A percentile compares a stretch with the other conserved stretches of the same genome.
Conservation (phyloP, 306 rosid species). For the Abrus precatorius region DNA sequence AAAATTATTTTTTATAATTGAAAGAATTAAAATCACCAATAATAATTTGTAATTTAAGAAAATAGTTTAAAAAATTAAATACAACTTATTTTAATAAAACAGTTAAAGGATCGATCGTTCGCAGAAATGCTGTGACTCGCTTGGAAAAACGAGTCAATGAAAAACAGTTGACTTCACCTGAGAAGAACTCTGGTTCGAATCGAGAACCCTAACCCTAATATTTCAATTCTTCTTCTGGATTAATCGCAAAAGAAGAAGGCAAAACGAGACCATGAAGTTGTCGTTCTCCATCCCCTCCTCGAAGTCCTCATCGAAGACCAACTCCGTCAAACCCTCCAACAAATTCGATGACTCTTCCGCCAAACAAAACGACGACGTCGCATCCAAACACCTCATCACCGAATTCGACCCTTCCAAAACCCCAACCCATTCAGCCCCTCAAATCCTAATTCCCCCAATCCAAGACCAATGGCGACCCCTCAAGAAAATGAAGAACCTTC, state of each 20-base stretch:
- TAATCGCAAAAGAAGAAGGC: not conserved
- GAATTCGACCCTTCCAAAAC: constrained; percentile 58
- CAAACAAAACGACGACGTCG: not conserved
- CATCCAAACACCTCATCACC: constrained; percentile 46
- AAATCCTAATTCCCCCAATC: constrained; percentile 50
- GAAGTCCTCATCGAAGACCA: constrained; percentile 46
- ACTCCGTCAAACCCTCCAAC: constrained; percentile 25
- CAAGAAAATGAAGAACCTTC: constrained; percentile 56
- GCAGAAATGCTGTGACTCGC: too few species aligned
- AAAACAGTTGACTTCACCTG: too few species aligned
- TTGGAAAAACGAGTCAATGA: too few species aligned
- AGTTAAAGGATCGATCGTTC: too few species aligned
- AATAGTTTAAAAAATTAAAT: too few species aligned
- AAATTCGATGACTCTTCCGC: not conserved
- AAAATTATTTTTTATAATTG: too few species aligned
- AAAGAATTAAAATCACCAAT: too few species aligned
- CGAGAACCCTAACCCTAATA: not conserved
- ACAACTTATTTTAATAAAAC: too few species aligned
- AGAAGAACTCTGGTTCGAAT: too few species aligned
- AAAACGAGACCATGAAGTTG: constrained; percentile 45
- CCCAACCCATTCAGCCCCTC: not conserved
- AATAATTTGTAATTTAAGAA: too few species aligned
- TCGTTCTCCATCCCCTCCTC: constrained; percentile 50
- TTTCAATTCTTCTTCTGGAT: not conserved
- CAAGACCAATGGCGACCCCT: constrained; percentile 50